Evolutionary conservation across 2,329 filamentous ascomycete genomes (phyloP).

Genomic region (Colletotrichum sp.): DNA sequence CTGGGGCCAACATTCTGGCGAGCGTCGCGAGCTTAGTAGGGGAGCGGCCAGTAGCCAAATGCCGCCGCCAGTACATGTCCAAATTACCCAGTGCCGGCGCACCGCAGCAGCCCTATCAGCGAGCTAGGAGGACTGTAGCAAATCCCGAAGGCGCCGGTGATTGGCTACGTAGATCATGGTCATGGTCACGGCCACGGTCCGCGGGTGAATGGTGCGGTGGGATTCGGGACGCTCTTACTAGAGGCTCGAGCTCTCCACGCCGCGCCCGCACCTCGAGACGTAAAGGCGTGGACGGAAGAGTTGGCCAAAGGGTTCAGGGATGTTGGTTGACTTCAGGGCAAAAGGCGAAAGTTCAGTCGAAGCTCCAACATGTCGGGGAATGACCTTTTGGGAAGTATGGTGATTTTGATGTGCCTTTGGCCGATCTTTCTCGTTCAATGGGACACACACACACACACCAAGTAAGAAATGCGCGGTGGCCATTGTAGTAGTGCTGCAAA

Average conservation of each 20-base stretch:
- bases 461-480: background rate
- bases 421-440: background rate
- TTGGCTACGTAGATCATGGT: background rate
- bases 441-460: background rate
- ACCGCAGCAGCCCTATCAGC: background rate
- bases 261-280: background rate
- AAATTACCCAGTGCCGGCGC: background rate
- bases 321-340: background rate
- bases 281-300: background rate
- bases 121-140: background rate
- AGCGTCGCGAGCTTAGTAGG: background rate
- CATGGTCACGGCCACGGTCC: background rate
- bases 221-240: constrained; percentile 12
- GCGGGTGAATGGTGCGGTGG: background rate
- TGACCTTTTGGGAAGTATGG: background rate
- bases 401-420: background rate
- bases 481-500: background rate
- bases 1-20: background rate
- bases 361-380: constrained; percentile 13
- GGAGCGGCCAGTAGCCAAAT: background rate
- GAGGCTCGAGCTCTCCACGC: constrained; percentile 7
- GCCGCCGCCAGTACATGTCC: background rate
- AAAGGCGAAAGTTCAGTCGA: constrained; percentile 17
- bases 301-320: constrained; percentile 14
- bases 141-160: background rate